phyloP scores from a whole-genome alignment of 306 rosid genomes.

The Gleditsia sinensis region DNA sequence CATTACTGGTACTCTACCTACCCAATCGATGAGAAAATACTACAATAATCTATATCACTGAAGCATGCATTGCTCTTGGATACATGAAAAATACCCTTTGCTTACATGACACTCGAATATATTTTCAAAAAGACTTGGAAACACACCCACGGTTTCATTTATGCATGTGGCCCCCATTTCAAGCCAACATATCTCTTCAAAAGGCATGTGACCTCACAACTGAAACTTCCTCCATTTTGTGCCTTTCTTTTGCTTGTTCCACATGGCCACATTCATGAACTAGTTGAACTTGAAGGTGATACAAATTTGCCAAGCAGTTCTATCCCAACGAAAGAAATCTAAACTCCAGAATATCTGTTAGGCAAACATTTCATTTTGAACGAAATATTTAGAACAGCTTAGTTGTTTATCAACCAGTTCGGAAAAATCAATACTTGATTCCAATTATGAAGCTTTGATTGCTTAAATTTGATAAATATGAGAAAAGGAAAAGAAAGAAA shows the following conservation, averaged over 20 bases:
- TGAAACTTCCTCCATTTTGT: neutral
- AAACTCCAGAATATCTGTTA: slow-evolving; percentile 20
- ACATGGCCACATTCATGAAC: neutral
- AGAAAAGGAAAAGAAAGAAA: neutral
- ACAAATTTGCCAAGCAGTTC: neutral
- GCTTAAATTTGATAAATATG: neutral
- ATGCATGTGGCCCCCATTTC: neutral
- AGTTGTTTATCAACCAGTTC: neutral
- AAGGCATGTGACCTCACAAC: neutral
- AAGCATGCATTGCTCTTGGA: slow-evolving; percentile 2
- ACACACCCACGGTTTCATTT: neutral
- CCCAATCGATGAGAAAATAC: neutral
- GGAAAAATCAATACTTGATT: slow-evolving; percentile 12
- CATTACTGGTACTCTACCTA: neutral
- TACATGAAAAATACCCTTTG: slow-evolving; percentile 24
- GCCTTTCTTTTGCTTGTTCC: neutral
- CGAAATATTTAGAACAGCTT: neutral
- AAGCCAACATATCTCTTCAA: neutral
- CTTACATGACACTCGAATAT: neutral
- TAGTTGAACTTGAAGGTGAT: neutral
- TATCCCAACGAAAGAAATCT: neutral
- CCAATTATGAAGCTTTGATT: neutral
- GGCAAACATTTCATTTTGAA: neutral
- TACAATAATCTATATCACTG: neutral
- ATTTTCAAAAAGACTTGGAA: neutral